Evolutionary conservation across 106 monocot genomes (phyloP), one percentile per base, ranked within the genome.

Genomic region (Acorus gramineus): DNA sequence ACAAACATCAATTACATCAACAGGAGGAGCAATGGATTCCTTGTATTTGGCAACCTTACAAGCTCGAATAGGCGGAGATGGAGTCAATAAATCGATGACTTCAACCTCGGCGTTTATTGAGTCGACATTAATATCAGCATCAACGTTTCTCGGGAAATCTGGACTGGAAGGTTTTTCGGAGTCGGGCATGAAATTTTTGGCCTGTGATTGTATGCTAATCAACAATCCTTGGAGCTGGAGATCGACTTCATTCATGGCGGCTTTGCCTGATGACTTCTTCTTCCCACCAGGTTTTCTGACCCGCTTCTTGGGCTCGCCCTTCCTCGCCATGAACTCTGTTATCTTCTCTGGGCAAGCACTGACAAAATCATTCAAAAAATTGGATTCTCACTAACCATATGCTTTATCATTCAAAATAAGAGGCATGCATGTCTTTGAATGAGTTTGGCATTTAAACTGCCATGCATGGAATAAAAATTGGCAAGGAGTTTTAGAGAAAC

Each of bases 261-360:
- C 69, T 69, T 74, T 79, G 14, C 51, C 58, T 45, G 66, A 59
- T 71, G 28, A 28, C 28, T 28, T 28, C 28, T 76, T 80, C 55
- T 53, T 82, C 63, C 68, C 65, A 49, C 66, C 85, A 55, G 74
- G 69, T 73, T 58, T 72, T 68, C 78, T 80, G 10, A 63, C 85
- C 12, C 67, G 72, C 60, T 79, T 77, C 74, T 79, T 89, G 13
- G 6, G 65, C 56, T 81, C 80, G 51, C 11, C 73, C 76, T 83
- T 85, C 69, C 56, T 79, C 14, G 71, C 78, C 68, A 72, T 58
- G 74, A 81, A 93, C 68, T 93, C 85, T 3, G 74, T 47, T 52
- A 89, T 79, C 67, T 64, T 93, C 66, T 89, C 93, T 6, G 88
- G 85, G 71, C 93, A 93, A 5, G 89, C 93, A 78, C 93, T 92